These are phyloP conservation scores for Botryotinia calthae DNA, from an alignment of 2,329 filamentous ascomycete genomes.

Conservation along the genomic window DNA sequence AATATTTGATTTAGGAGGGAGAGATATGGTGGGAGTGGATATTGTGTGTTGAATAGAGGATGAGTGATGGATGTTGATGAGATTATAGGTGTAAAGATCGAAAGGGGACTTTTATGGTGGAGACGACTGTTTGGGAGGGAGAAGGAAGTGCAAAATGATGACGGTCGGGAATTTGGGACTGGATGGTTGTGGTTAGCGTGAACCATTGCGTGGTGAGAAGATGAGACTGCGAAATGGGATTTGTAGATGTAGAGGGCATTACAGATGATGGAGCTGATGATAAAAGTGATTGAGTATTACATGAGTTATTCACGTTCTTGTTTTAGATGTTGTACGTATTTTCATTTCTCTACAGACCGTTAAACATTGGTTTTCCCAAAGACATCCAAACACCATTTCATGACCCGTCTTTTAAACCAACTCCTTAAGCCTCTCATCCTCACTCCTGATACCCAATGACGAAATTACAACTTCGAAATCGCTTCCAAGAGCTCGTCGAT, in stretches of 20 bases:
- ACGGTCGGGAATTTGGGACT: not conserved
- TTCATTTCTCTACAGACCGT: not conserved
- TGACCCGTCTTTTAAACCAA: not conserved
- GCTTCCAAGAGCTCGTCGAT: slow-evolving; percentile 14
- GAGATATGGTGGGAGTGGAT: slow-evolving; percentile 1
- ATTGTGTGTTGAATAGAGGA: slow-evolving; percentile 8
- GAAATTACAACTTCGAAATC: not conserved
- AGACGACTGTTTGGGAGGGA: slow-evolving; percentile 62
- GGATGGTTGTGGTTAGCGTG: slow-evolving; percentile 11
- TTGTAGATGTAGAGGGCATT: not conserved
- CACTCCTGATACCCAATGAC: not conserved
- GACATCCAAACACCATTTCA: not conserved
- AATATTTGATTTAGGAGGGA: too few species aligned
- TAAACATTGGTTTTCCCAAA: not conserved
- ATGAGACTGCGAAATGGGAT: too few species aligned
- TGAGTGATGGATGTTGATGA: slow-evolving; percentile 3
- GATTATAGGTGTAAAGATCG: slow-evolving; percentile 54
- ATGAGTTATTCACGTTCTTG: not conserved
- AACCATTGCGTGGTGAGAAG: not conserved
- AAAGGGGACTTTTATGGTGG: slow-evolving; percentile 57
- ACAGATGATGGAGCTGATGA: not conserved
- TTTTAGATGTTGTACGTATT: not conserved
- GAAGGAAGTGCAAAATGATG: slow-evolving; percentile 17
- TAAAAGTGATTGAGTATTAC: not conserved
- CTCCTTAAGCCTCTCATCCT: not conserved